A percentile compares a stretch with the other conserved stretches of the same genome.
phyloP scores from a whole-genome alignment of 306 rosid genomes.

The Carpinus viminea region DNA sequence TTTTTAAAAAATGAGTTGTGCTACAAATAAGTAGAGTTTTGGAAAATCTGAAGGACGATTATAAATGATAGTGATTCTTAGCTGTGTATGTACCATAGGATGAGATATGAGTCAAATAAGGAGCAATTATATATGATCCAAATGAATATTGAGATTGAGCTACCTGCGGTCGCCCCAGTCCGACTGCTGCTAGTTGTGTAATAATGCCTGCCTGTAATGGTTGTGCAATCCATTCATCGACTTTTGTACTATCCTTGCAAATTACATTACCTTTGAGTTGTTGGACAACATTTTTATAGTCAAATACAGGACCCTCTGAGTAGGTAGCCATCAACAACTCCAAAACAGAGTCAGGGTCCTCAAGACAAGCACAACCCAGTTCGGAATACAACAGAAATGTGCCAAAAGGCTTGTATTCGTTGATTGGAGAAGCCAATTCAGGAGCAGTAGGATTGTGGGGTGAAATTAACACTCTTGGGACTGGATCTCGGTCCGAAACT shows the following conservation, averaged over 20 bases:
- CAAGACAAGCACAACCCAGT: constrained; percentile 48
- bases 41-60: too few species aligned
- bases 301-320: neutral
- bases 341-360: constrained; percentile 39
- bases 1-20: neutral
- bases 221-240: neutral
- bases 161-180: constrained; percentile 40
- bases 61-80: neutral
- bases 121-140: too few species aligned
- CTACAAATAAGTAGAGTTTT: neutral
- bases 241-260: constrained; percentile 8
- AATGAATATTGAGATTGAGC: neutral
- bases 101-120: too few species aligned
- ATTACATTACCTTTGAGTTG: constrained; percentile 27
- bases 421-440: neutral
- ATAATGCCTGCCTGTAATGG: constrained; percentile 36
- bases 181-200: constrained; percentile 45
- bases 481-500: constrained; percentile 47
- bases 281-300: constrained; percentile 42
- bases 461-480: constrained; percentile 28
- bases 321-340: constrained; percentile 26
- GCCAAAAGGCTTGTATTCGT: constrained; percentile 56
- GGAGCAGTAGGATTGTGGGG: neutral
- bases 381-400: constrained; percentile 55
- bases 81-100: neutral